Evolutionary conservation across 352 stramenopile genomes (phyloP).

Genomic region (Globisporangium heterothallicum): DNA sequence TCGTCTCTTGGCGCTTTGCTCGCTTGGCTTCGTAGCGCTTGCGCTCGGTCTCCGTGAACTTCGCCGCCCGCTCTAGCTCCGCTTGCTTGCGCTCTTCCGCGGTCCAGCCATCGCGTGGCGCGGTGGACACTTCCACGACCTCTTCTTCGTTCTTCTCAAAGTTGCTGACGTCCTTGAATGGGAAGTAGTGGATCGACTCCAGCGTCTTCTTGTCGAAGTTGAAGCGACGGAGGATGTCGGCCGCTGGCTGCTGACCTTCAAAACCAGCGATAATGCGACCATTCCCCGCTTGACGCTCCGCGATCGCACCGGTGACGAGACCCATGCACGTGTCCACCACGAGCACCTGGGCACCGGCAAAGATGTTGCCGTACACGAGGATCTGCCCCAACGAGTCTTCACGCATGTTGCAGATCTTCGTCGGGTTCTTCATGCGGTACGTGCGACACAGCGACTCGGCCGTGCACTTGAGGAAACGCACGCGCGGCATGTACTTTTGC

Average conservation of each 20-base stretch:
- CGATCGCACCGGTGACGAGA: conserved; percentile 86
- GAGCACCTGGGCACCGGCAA: conserved; percentile 84
- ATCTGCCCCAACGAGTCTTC: conserved; percentile 93
- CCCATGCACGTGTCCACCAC: conserved; percentile 92
- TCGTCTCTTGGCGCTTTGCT: conserved; percentile 53
- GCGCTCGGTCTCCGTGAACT: conserved; percentile 76
- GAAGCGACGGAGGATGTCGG: conserved; percentile 79
- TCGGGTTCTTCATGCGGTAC: conserved; percentile 86
- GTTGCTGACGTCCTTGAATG: conserved; percentile 54
- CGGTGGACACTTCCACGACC: conserved; percentile 32
- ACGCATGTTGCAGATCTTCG: conserved; percentile 88
- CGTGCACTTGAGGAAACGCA: conserved; percentile 84
- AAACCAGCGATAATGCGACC: conserved; percentile 69
- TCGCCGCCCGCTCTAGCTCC: conserved; percentile 75
- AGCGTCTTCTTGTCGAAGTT: conserved; percentile 79
- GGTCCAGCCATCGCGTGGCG: conserved; percentile 50
- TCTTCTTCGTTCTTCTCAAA: conserved; percentile 46
- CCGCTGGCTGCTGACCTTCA: conserved; percentile 66
- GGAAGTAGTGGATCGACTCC: conserved; percentile 74
- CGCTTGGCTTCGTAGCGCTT: conserved; percentile 80
- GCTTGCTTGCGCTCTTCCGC: conserved; percentile 53
- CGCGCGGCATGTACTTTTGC: conserved; percentile 88
- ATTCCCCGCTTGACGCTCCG: conserved; percentile 68
- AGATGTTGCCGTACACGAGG: conserved; percentile 91
- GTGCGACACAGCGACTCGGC: conserved; percentile 86